Evolutionary conservation across 2,329 filamentous ascomycete genomes (phyloP).

Genomic region (Metarhizium humberi): DNA sequence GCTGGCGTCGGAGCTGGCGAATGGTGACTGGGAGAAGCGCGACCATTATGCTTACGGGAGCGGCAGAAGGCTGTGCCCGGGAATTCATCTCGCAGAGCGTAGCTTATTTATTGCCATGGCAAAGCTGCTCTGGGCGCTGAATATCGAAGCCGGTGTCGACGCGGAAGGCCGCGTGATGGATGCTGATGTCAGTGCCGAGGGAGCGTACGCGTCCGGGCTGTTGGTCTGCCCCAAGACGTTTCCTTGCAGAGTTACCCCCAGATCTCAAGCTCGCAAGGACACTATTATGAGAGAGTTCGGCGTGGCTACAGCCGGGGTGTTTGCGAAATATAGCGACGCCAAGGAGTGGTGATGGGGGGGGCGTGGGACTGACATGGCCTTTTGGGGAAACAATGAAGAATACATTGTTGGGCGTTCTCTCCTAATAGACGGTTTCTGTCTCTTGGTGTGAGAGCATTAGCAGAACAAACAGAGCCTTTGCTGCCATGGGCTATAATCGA

Average conservation of each 20-base stretch:
- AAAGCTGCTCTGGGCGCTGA: conserved; percentile 35
- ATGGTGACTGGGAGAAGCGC: conserved; percentile 13
- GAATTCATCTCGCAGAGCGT: conserved; percentile 39
- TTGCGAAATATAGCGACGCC: neutral
- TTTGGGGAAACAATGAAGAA: too few relatives aligned
- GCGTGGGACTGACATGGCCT: too few relatives aligned
- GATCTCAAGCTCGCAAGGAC: neutral
- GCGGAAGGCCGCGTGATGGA: neutral
- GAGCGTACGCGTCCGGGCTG: neutral
- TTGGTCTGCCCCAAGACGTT: neutral
- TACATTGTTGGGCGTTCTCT: too few relatives aligned
- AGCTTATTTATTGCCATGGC: conserved; percentile 28
- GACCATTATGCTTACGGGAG: conserved; percentile 37
- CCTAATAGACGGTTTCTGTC: too few relatives aligned
- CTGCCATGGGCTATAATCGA: too few relatives aligned
- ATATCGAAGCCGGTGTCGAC: neutral
- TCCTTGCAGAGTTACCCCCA: neutral
- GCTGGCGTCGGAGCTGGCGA: conserved; percentile 18
- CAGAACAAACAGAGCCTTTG: too few relatives aligned
- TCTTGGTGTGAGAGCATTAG: too few relatives aligned
- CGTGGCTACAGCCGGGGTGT: neutral
- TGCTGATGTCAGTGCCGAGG: neutral
- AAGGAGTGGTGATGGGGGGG: neutral
- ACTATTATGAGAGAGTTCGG: neutral
- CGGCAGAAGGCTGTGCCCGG: conserved; percentile 37